Evolutionary conservation across 1,284 basidiomycete species (phyloP), one percentile per base, ranked within the genome.

Genomic region (Melanopsichium pennsylvanicum): DNA sequence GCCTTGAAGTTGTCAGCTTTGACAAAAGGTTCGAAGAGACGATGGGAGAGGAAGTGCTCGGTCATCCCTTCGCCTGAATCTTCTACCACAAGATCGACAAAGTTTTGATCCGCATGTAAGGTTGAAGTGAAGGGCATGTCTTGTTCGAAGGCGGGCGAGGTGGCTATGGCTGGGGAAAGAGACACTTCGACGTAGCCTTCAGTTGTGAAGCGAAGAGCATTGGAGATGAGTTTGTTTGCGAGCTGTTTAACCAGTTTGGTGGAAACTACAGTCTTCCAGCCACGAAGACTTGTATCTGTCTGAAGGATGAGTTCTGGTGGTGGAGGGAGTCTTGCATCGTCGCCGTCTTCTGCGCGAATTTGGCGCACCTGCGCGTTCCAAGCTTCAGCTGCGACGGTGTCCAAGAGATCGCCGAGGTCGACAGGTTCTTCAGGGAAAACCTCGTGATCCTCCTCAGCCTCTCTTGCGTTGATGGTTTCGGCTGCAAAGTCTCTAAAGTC

Each of bases 1-100:
- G 61, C 43, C 35, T 62, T 71, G 49, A 68, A 68, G 23, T 48
- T 48, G 50, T 73, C 52, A 5, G 66, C 71, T 40, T 75, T 75
- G 37, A 54, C 42, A 36, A 75, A 75, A 5, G 72, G 72, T 35
- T 64, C 55, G 29, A 75, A 70, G 5, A 73, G 50, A 5, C 42
- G 38, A 16, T 71, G 59, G 0, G 58, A 61, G 27, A 75, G 39
- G 27, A 75, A 75, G 15, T 70, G 62, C 25, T 68, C 56, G 18
- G 61, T 62, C 72, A 75, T 75, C 26, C 72, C 72, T 31, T 67
- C 59, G 16, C 72, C 72, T 3, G 67, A 59, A 10, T 75, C 72
- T 40, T 70, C 46, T 10, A 75, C 58, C 18, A 58, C 57, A 11
- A 75, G 38, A n/a, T 59, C 47, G 55, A 70, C 37, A 35, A 54